Conservation (phyloP, 352 stramenopile species). For the Phytophthora quininea region DNA sequence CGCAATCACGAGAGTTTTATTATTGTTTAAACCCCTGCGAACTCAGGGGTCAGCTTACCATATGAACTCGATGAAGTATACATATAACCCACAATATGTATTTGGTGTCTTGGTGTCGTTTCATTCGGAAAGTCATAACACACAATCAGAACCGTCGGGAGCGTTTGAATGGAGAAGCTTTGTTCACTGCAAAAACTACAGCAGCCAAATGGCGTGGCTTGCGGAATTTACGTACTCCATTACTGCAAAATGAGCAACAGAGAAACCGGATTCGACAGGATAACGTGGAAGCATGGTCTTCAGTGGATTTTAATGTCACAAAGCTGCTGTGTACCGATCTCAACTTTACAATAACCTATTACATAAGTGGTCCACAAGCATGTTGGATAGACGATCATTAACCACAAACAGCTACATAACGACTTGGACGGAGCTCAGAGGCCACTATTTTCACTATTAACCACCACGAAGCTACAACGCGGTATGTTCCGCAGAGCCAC, state of each 20-base stretch:
- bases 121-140: not conserved
- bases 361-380: not conserved
- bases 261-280: not conserved
- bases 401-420: no score
- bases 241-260: conserved; percentile 2
- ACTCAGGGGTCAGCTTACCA: not conserved
- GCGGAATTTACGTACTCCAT: conserved; percentile 5
- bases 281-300: not conserved
- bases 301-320: not conserved
- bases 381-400: not conserved
- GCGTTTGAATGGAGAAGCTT: not conserved
- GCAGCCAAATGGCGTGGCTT: conserved; percentile 7
- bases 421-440: no score
- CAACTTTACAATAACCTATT: conserved; percentile 1
- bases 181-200: conserved; percentile 6
- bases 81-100: not conserved
- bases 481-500: no score
- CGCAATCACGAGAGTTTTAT: not conserved
- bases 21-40: not conserved
- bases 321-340: not conserved
- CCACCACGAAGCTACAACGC: no score
- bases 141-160: not conserved
- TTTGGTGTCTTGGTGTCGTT: not conserved
- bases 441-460: no score
- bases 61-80: not conserved